A percentile compares a stretch with the other conserved stretches of the same genome.
Evolutionary conservation across 805 yeast species (phyloP).

Genomic region (Kodamaea neixiangensis): DNA sequence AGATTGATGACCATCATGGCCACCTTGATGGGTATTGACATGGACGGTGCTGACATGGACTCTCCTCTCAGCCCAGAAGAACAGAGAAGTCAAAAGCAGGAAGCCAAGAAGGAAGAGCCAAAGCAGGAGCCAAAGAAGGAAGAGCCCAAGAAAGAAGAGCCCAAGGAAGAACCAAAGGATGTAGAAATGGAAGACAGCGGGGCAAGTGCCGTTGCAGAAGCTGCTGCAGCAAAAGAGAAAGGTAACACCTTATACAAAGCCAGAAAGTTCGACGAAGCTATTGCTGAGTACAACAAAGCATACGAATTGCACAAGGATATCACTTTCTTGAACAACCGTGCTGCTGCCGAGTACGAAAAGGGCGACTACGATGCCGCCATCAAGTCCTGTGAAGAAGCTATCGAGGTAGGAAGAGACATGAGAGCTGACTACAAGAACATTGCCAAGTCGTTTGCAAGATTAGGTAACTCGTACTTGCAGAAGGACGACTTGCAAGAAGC

Average conservation of each 20-base stretch:
- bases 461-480: slow-evolving; percentile 82
- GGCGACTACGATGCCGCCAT: slow-evolving; percentile 89
- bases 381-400: slow-evolving; percentile 74
- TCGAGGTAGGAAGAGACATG: slow-evolving; percentile 84
- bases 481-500: slow-evolving; percentile 72
- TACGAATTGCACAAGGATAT: slow-evolving; percentile 81
- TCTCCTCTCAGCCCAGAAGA: slow-evolving; percentile 15
- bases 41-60: slow-evolving; percentile 44
- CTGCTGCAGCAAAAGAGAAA: slow-evolving; percentile 73
- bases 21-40: slow-evolving; percentile 78
- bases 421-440: slow-evolving; percentile 90
- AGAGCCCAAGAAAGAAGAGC: slow-evolving; percentile 15
- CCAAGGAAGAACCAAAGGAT: slow-evolving; percentile 18
- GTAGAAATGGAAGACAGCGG: slow-evolving; percentile 41
- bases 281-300: slow-evolving; percentile 80
- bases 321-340: slow-evolving; percentile 91
- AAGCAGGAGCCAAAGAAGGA: slow-evolving; percentile 6
- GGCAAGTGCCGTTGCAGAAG: slow-evolving; percentile 45
- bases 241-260: slow-evolving; percentile 88
- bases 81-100: slow-evolving; percentile 8
- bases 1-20: slow-evolving; percentile 88
- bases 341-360: slow-evolving; percentile 97
- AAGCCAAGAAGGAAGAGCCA: background rate
- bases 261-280: slow-evolving; percentile 90
- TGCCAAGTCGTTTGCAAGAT: slow-evolving; percentile 91